These are phyloP conservation scores for Murraya paniculata DNA, from an alignment of 345 rosid species.

Conservation along the genomic window DNA sequence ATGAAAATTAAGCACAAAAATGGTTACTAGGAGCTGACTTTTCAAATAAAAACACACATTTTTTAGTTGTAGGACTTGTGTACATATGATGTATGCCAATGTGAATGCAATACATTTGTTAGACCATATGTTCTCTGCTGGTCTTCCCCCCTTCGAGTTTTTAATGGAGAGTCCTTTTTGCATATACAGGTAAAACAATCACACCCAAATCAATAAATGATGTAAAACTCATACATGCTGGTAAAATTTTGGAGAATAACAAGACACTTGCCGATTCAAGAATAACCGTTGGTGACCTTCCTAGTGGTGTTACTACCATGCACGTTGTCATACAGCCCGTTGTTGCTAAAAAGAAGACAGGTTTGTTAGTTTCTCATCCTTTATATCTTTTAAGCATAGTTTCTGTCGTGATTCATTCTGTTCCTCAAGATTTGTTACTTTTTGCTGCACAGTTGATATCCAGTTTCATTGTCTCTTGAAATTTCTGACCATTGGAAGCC, in stretches of 20 bases:
- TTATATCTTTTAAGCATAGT: neutral
- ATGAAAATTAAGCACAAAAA: neutral
- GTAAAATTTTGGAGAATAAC: constrained; percentile 40
- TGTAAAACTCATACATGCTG: constrained; percentile 42
- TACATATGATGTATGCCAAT: neutral
- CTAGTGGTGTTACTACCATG: constrained; percentile 37
- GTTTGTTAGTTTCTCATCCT: constrained; percentile 16
- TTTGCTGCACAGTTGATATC: neutral
- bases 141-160: neutral
- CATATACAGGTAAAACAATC: constrained; percentile 28
- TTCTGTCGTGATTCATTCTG: neutral
- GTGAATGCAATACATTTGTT: neutral
- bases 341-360: constrained; percentile 30
- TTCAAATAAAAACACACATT: neutral
- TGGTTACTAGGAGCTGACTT: neutral
- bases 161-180: constrained; percentile 5
- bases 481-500: neutral
- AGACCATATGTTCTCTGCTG: neutral
- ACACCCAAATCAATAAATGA: constrained; percentile 33
- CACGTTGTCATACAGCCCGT: constrained; percentile 39
- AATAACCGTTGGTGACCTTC: constrained; percentile 27
- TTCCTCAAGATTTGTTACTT: neutral
- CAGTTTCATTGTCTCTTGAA: neutral
- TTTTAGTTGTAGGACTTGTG: neutral
- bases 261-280: constrained; percentile 38